Evolutionary conservation across 768 basidiomycete species (phyloP).

Genomic region (Termitomyces sp.): DNA sequence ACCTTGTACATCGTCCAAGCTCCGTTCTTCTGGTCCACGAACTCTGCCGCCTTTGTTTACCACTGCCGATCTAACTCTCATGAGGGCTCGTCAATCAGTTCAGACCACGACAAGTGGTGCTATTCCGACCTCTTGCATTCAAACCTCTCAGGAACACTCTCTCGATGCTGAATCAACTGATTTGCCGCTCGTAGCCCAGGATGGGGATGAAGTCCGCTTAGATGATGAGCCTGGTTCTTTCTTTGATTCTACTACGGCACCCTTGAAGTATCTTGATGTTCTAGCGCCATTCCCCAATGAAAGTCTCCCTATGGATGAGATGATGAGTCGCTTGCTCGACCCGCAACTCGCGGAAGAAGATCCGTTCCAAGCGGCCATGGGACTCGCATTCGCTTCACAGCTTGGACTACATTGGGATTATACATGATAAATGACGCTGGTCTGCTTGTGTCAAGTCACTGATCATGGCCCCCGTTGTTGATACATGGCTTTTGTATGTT

Average conservation of each 20-base stretch:
- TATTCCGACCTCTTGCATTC: not conserved
- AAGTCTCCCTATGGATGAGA: conserved; percentile 15
- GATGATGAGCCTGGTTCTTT: conserved; percentile 8
- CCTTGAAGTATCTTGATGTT: conserved; percentile 30
- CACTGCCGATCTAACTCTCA: not conserved
- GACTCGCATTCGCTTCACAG: conserved; percentile 33
- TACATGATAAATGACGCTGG: not conserved
- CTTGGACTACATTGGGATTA: conserved; percentile 31
- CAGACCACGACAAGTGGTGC: not conserved
- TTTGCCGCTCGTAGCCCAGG: not conserved
- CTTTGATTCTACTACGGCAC: conserved; percentile 21
- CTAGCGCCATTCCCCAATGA: conserved; percentile 19
- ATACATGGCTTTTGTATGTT: not conserved
- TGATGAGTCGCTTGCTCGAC: conserved; percentile 28
- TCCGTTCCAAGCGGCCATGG: conserved; percentile 46
- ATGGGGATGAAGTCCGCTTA: not conserved
- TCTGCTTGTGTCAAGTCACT: not conserved
- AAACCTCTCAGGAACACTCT: not conserved
- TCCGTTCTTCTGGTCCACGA: conserved; percentile 2
- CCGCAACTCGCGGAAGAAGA: conserved; percentile 26
- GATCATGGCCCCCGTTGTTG: not conserved
- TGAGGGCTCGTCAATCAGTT: not conserved
- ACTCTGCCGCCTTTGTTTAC: conserved; percentile 3
- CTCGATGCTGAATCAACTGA: not conserved
- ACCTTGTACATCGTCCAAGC: not conserved